A percentile compares a stretch with the other conserved stretches of the same genome.
These are phyloP conservation scores for Cicer pinnatifidum DNA, from an alignment of 306 rosid genomes.

Conservation along the genomic window DNA sequence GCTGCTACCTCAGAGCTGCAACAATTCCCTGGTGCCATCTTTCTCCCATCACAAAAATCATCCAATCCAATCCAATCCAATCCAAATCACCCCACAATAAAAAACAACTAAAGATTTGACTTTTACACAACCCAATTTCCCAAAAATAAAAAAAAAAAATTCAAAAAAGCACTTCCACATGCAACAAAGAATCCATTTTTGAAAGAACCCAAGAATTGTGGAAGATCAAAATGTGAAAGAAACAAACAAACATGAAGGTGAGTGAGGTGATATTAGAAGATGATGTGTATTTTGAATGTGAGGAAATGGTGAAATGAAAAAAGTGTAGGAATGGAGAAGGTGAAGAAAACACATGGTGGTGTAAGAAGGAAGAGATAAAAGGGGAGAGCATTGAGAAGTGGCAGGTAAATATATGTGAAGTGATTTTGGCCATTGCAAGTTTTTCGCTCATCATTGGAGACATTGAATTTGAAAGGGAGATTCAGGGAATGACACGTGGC, in stretches of 20 bases:
- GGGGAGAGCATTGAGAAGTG: conserved; percentile 3
- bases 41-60: conserved; percentile 47
- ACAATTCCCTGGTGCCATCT: conserved; percentile 53
- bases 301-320: background rate
- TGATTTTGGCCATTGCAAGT: conserved; percentile 2
- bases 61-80: conserved; percentile 24
- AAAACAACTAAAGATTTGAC: conserved; percentile 9
- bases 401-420: background rate
- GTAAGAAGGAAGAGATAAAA: background rate
- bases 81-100: conserved; percentile 16
- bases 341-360: conserved; percentile 1
- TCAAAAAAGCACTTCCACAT: conserved; percentile 32
- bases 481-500: conserved; percentile 5
- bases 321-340: background rate
- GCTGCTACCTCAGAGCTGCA: conserved; percentile 39
- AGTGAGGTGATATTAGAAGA: background rate
- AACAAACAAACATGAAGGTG: conserved; percentile 41
- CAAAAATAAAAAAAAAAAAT: background rate
- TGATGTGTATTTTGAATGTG: background rate
- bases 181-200: conserved; percentile 43
- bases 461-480: background rate
- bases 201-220: background rate
- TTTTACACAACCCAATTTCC: conserved; percentile 15
- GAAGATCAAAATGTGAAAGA: conserved; percentile 36
- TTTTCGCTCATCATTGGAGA: background rate